These are phyloP conservation scores for Oemleria cerasiformis DNA, from an alignment of 306 rosid genomes.

Conservation along the genomic window DNA sequence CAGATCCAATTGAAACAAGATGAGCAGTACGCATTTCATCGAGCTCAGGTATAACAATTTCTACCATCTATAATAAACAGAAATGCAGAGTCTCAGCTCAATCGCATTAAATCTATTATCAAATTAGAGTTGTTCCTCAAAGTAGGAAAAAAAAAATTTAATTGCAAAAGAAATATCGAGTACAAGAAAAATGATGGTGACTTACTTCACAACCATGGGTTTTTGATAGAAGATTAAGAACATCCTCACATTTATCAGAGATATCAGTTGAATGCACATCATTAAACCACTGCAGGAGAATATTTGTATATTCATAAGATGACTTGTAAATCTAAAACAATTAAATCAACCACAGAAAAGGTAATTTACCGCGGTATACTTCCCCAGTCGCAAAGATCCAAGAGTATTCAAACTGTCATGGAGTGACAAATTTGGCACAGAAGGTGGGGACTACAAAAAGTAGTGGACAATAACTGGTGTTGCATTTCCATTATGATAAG, in stretches of 20 bases:
- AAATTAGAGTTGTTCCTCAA: neutral
- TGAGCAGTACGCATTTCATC: conserved; percentile 78
- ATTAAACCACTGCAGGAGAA: conserved; percentile 78
- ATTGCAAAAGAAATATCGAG: conserved; percentile 7
- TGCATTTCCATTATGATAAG: neutral
- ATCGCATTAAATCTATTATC: neutral
- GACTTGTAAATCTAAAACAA: conserved; percentile 14
- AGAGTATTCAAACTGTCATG: conserved; percentile 47
- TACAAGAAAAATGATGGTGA: conserved; percentile 19
- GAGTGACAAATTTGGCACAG: conserved; percentile 67
- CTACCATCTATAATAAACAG: conserved; percentile 38
- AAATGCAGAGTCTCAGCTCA: conserved; percentile 26
- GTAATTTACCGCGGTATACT: conserved; percentile 64
- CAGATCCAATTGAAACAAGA: conserved; percentile 85
- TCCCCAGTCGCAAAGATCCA: conserved; percentile 74
- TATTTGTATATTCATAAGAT: conserved; percentile 26
- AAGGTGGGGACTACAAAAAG: conserved; percentile 62
- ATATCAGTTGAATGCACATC: conserved; percentile 75
- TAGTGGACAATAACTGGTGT: conserved; percentile 17
- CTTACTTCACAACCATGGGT: conserved; percentile 80
- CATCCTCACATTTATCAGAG: conserved; percentile 79
- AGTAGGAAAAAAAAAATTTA: neutral
- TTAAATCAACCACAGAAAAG: neutral
- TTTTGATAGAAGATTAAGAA: conserved; percentile 55
- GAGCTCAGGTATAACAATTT: conserved; percentile 84